Base-by-base conservation (phyloP, 1,284 basidiomycete species). In the Testicularia cyperi region DNA sequence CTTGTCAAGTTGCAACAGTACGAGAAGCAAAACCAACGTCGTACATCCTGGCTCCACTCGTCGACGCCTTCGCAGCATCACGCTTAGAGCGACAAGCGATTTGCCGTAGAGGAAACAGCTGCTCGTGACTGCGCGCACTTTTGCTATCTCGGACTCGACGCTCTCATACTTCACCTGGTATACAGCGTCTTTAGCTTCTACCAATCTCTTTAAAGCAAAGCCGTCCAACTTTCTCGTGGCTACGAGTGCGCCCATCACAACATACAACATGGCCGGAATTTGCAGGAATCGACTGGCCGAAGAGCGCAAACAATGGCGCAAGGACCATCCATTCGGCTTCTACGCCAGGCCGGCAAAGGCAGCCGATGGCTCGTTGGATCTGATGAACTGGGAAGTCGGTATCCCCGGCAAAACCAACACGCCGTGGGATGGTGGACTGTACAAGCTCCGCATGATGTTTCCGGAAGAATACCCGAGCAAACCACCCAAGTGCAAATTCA, bases 311-410 rank as follows among this genome's bases (percentile, higher is more conserved):
- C 90, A 95, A 73, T 99, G 95, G 95, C 81, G 95, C 60, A 97
- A 94, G 78, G 95, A 99, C 72, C 95, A 98, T 79, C 95, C 95
- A 36, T 97, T 95, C 72, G 92, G 92, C 66, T 98, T 98, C 81
- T 96, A 88, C 74, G 94, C 94, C 35, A 88, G 90, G 74, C 94
- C 94, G 21, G 81, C 83, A 38, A 97, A 97, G 79, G 83, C 85
- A 26, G 77, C 85, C 29, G 94, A 98, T 79, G 92, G 92, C 22
- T 88, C 91, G 4, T 86, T 97, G 82, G 92, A 98, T 78, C 82
- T 99, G 43, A 86, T 98, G 84, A 85, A 89, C 72, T 99, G 95
- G 95, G 95, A 99, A 77, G 91, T 95, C 6, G 95, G 78, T 18
- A 80, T 80, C 38, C 79, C 79, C 7, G 79, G 79, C 16, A 79